Percentiles rank a stretch among this genome's conserved stretches.
Evolutionary conservation across 2,329 filamentous ascomycete species (phyloP).

Genomic region (Alternaria alternata): DNA sequence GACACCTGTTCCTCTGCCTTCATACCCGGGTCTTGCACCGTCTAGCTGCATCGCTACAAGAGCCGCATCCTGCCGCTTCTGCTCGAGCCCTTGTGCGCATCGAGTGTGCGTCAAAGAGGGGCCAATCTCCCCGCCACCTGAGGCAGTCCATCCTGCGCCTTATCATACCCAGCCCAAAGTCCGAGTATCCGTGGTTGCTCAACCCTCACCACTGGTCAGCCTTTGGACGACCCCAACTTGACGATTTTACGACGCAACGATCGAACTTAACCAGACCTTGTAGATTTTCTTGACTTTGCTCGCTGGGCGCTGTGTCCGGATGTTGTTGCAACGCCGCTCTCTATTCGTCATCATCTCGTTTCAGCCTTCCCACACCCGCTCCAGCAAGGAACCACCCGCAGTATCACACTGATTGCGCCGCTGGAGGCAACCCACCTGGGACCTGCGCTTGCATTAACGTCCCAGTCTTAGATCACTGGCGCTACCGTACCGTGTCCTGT

Average conservation of each 20-base stretch:
- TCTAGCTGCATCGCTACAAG: conserved; percentile 27
- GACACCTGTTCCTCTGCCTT: conserved; percentile 28
- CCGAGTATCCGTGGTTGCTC: conserved; percentile 40
- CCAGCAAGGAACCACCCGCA: conserved; percentile 30
- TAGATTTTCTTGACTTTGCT: conserved; percentile 15
- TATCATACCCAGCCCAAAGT: conserved; percentile 37
- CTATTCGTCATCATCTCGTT: conserved; percentile 48
- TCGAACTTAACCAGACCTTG: conserved; percentile 3
- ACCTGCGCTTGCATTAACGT: conserved; percentile 14
- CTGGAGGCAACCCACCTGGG: conserved; percentile 8
- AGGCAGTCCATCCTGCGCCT: conserved; percentile 31
- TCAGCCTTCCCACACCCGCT: conserved; percentile 47
- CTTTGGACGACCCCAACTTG: conserved; percentile 18
- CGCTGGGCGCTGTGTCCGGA: conserved; percentile 38
- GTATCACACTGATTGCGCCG: conserved; percentile 25
- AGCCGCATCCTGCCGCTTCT: conserved; percentile 39
- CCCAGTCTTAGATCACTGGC: conserved; percentile 9
- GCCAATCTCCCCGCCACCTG: conserved; percentile 33
- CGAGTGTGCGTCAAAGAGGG: conserved; percentile 33
- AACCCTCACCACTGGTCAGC: conserved; percentile 28
- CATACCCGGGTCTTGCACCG: conserved; percentile 28
- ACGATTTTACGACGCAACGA: conserved; percentile 31
- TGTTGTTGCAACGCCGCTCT: conserved; percentile 46
- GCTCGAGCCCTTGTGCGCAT: conserved; percentile 42
- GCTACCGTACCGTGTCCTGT: conserved; percentile 7